These are phyloP conservation scores for Boletus fagicola DNA, from an alignment of 768 basidiomycete genomes.

Conservation along the genomic window DNA sequence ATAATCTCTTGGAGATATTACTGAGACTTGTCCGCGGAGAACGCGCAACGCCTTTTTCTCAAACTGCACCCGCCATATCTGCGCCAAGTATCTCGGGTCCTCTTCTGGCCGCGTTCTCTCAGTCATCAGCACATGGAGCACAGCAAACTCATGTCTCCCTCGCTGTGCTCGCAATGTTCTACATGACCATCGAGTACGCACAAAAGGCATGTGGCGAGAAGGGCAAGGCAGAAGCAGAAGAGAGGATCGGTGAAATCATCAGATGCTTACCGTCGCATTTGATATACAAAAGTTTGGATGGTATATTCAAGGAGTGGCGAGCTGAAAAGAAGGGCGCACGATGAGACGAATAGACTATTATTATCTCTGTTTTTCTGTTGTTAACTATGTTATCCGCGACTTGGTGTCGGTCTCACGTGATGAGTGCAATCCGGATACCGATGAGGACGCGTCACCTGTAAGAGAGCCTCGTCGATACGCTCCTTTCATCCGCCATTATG, in stretches of 20 bases:
- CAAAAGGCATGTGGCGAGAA: constrained; percentile 63
- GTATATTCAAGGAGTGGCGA: constrained; percentile 91
- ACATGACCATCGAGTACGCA: constrained; percentile 81
- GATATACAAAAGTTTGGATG: constrained; percentile 88
- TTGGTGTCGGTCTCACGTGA: constrained; percentile 24
- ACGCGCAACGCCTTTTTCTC: constrained; percentile 69
- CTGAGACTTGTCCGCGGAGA: constrained; percentile 90
- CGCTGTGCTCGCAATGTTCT: constrained; percentile 88
- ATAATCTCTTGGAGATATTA: constrained; percentile 91
- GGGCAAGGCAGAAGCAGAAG: constrained; percentile 71
- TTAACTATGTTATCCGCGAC: not conserved
- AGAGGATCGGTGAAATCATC: constrained; percentile 84
- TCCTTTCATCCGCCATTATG: constrained; percentile 26
- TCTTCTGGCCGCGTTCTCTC: constrained; percentile 64
- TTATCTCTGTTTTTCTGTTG: not conserved
- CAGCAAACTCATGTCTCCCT: constrained; percentile 95
- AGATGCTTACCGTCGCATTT: constrained; percentile 83
- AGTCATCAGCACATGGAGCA: constrained; percentile 75
- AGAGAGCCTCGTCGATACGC: constrained; percentile 7
- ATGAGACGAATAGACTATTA: constrained; percentile 20
- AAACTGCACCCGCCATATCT: constrained; percentile 58
- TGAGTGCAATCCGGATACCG: constrained; percentile 10
- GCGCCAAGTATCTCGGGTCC: constrained; percentile 66
- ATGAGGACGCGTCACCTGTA: constrained; percentile 37
- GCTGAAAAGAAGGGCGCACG: constrained; percentile 76